Evolutionary conservation across 441 rosid genomes (phyloP).

Genomic region (Erysimum pusillum): DNA sequence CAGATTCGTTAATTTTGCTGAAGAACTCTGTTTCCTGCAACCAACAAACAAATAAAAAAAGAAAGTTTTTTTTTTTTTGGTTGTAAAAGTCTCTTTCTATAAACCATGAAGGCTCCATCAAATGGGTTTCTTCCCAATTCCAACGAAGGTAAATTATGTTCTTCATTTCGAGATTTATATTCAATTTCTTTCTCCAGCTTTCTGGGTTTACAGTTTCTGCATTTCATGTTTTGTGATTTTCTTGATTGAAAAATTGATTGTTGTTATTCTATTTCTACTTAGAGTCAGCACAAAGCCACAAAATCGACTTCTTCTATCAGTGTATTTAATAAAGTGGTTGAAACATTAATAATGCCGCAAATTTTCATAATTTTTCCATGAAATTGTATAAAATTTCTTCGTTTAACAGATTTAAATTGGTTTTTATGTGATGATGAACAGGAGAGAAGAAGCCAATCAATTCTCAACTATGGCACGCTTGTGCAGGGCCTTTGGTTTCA

Average conservation of each 20-base stretch:
- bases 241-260: neutral
- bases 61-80: too few relatives aligned
- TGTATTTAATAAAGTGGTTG: slow-evolving; percentile 36
- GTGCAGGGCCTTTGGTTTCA: slow-evolving; percentile 94
- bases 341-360: slow-evolving; percentile 27
- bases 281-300: slow-evolving; percentile 27
- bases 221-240: slow-evolving; percentile 37
- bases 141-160: slow-evolving; percentile 67
- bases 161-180: slow-evolving; percentile 18
- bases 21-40: slow-evolving; percentile 33
- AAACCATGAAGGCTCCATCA: slow-evolving; percentile 83
- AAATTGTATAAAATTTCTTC: slow-evolving; percentile 8
- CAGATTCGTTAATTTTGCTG: slow-evolving; percentile 29
- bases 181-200: slow-evolving; percentile 16
- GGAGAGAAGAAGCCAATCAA: slow-evolving; percentile 84
- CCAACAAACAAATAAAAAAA: neutral
- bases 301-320: slow-evolving; percentile 29
- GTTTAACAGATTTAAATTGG: slow-evolving; percentile 4
- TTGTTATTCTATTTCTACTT: slow-evolving; percentile 31
- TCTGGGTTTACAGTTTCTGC: slow-evolving; percentile 39
- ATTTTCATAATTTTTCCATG: too few relatives aligned
- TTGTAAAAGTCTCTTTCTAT: neutral
- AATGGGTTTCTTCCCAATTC: slow-evolving; percentile 76
- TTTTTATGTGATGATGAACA: slow-evolving; percentile 46
- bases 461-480: slow-evolving; percentile 98